Evolutionary conservation across 2,329 filamentous ascomycete species (phyloP), one percentile per base, ranked within the genome.

Genomic region (Cladosporium sp.): DNA sequence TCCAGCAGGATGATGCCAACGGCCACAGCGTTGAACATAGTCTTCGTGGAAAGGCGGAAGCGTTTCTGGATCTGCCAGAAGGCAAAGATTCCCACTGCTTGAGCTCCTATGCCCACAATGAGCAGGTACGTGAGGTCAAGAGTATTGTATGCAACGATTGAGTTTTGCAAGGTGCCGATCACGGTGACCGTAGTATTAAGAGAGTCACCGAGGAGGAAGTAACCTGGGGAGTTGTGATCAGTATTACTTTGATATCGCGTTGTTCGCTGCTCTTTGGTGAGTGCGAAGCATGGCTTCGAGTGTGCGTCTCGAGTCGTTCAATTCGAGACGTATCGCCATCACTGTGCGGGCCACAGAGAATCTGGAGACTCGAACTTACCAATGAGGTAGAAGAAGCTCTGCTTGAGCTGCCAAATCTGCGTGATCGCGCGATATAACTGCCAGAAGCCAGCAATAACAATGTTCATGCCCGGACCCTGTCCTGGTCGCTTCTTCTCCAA

Each of bases 161-260:
- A 81, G 69, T 90, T 90, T 72, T 91, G 89, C 5, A 90, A 76
- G 0, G 87, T 90, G 0, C 79, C 81, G 35, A 91, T 86, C 26
- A 91, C 87, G 0, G 89, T 90, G 5, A 90, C 86, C 0, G 88
- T 89, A 0, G 89, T 91, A 74, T 90, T 90, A 40, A 90, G 80
- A 1, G 85, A 88, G 75, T 91, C 89, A n/a, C 87, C 88, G 0
- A 91, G 82, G 1, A 91, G 79, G 72, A 91, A 90, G 72, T 89
- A 91, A 3, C 83, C 81, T 76, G 61, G 5, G 23, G 31, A 14
- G 31, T 59, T 35, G 49, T 16, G 7, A 31, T 52, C 21, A 61
- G 52, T 35, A 33, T 23, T 26, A 21, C 56, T 31, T 63, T 60
- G 49, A 18, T 14, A 11, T 18, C 6, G 12, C 14, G 6, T 3